A percentile compares a stretch with the other conserved stretches of the same genome.
These are phyloP conservation scores for Amanita subjunquillea DNA, from an alignment of 768 basidiomycete species.

Conservation along the genomic window DNA sequence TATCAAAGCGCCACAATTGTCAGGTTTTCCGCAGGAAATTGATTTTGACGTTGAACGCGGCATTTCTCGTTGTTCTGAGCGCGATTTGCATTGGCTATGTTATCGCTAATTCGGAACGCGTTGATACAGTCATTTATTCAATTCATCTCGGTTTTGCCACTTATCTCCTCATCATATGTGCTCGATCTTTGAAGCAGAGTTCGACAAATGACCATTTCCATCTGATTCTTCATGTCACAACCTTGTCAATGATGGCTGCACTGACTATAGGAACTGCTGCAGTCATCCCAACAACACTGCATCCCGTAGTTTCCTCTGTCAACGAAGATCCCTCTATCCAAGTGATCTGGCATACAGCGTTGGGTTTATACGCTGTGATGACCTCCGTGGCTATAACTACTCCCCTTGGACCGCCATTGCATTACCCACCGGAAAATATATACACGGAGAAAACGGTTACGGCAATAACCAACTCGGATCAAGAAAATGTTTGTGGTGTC, in stretches of 20 bases:
- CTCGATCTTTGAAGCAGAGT: slow-evolving; percentile 39
- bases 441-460: slow-evolving; percentile 65
- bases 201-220: slow-evolving; percentile 30
- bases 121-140: slow-evolving; percentile 24
- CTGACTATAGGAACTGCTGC: slow-evolving; percentile 34
- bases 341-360: slow-evolving; percentile 41
- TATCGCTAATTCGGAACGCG: slow-evolving; percentile 18
- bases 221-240: slow-evolving; percentile 51
- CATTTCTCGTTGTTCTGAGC: slow-evolving; percentile 34
- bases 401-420: slow-evolving; percentile 64
- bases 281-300: slow-evolving; percentile 42
- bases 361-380: slow-evolving; percentile 39
- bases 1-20: background rate
- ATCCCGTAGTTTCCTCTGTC: slow-evolving; percentile 19
- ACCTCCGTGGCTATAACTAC: slow-evolving; percentile 36
- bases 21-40: slow-evolving; percentile 58
- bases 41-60: slow-evolving; percentile 32
- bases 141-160: slow-evolving; percentile 46
- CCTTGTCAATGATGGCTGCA: slow-evolving; percentile 39
- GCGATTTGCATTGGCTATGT: slow-evolving; percentile 49
- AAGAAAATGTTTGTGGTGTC: slow-evolving; percentile 67
- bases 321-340: slow-evolving; percentile 12
- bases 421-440: slow-evolving; percentile 63
- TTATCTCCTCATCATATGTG: slow-evolving; percentile 46
- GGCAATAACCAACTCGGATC: slow-evolving; percentile 47